These are phyloP conservation scores for Malus fusca DNA, from an alignment of 306 rosid species.

Conservation along the genomic window DNA sequence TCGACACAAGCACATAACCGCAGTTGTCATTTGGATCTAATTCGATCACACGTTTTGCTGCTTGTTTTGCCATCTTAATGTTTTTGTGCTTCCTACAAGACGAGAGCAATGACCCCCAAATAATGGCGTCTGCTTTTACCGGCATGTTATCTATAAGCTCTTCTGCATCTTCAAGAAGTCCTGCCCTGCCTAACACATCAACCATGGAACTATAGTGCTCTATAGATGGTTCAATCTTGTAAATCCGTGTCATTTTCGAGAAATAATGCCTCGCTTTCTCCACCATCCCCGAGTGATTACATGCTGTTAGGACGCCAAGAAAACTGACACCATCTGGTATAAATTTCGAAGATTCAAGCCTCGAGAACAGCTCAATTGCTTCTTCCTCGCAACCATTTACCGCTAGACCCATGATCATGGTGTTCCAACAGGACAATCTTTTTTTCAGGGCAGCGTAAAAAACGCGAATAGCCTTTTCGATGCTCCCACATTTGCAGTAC, in stretches of 20 bases:
- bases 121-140: conserved; percentile 51
- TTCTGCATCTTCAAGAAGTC: conserved; percentile 74
- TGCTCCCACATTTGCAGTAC: conserved; percentile 77
- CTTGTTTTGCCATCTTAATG: conserved; percentile 53
- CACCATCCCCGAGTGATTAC: conserved; percentile 59
- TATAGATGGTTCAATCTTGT: conserved; percentile 53
- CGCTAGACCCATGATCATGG: conserved; percentile 69
- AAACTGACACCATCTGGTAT: conserved; percentile 63
- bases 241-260: conserved; percentile 35
- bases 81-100: conserved; percentile 59
- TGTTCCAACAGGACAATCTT: conserved; percentile 72
- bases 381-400: conserved; percentile 60
- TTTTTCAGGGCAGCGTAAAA: conserved; percentile 43
- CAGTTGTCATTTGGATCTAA: conserved; percentile 60
- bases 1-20: conserved; percentile 67
- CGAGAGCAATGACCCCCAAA: conserved; percentile 87
- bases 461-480: conserved; percentile 45
- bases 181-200: conserved; percentile 65
- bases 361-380: conserved; percentile 50
- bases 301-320: conserved; percentile 72
- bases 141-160: conserved; percentile 48
- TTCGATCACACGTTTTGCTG: conserved; percentile 45
- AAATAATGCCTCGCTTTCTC: conserved; percentile 53
- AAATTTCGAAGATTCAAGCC: conserved; percentile 43
- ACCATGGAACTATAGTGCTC: conserved; percentile 82